These are phyloP conservation scores for Paramyrothecium sp. DNA, from an alignment of 2,329 filamentous ascomycete species.

Conservation along the genomic window DNA sequence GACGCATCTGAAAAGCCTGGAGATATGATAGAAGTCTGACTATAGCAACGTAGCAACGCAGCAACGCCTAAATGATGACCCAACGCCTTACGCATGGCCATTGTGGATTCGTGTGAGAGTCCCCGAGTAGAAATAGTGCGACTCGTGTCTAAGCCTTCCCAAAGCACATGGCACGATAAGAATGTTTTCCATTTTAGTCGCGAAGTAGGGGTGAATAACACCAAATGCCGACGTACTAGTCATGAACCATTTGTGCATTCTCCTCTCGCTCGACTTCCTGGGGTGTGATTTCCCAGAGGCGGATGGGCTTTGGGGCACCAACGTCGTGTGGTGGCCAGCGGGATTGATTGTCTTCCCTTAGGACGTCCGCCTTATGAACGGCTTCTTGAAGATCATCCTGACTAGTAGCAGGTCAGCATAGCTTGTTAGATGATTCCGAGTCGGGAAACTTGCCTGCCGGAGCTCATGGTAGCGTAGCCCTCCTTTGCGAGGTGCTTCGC, in stretches of 20 bases:
- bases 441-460: slow-evolving; percentile 53
- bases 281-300: slow-evolving; percentile 33
- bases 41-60: neutral
- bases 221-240: slow-evolving; percentile 27
- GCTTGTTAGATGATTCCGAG: neutral
- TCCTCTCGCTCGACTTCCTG: slow-evolving; percentile 32
- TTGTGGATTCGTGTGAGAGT: too few species aligned
- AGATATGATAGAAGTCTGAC: neutral
- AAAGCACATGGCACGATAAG: neutral
- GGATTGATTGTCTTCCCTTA: slow-evolving; percentile 31
- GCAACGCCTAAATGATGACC: slow-evolving; percentile 1
- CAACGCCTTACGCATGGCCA: neutral
- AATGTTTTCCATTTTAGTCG: neutral
- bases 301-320: slow-evolving; percentile 14
- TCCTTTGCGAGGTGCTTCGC: slow-evolving; percentile 72
- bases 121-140: neutral
- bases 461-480: slow-evolving; percentile 74
- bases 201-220: neutral
- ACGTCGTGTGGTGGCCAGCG: slow-evolving; percentile 31
- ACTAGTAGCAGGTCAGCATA: slow-evolving; percentile 13
- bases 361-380: slow-evolving; percentile 33
- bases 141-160: neutral
- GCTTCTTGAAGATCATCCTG: slow-evolving; percentile 30
- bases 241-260: slow-evolving; percentile 34
- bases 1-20: neutral